Evolutionary conservation across 257 asterid genomes (phyloP).

Genomic region (Lycium barbarum): DNA sequence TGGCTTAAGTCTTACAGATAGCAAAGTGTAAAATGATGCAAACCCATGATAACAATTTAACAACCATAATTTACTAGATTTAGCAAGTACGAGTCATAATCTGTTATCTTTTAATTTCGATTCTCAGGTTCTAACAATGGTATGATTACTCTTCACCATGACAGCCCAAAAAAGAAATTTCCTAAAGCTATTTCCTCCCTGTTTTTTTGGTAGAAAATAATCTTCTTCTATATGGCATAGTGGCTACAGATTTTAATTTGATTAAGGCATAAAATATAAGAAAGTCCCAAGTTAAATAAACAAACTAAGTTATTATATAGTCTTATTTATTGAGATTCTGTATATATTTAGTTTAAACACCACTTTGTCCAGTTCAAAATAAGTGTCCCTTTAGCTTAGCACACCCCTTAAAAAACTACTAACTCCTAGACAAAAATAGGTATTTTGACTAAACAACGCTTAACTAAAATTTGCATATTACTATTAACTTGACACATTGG

Average conservation of each 20-base stretch:
- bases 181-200: neutral
- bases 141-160: neutral
- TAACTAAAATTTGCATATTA: too few species aligned
- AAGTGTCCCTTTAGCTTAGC: too few species aligned
- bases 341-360: neutral
- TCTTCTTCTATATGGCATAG: neutral
- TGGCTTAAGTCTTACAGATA: neutral
- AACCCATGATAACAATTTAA: slow-evolving; percentile 52
- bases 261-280: too few species aligned
- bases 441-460: too few species aligned
- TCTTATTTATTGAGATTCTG: neutral
- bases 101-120: neutral
- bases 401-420: too few species aligned
- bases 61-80: slow-evolving; percentile 41
- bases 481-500: too few species aligned
- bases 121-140: slow-evolving; percentile 6
- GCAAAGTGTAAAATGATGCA: slow-evolving; percentile 22
- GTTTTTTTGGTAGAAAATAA: neutral
- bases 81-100: slow-evolving; percentile 24
- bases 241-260: neutral
- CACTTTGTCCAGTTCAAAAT: neutral
- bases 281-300: too few species aligned
- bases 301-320: neutral
- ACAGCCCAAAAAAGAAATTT: neutral
- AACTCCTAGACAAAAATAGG: too few species aligned